Base-by-base conservation (phyloP, 257 asterid species). In the Petunia axillaris region DNA sequence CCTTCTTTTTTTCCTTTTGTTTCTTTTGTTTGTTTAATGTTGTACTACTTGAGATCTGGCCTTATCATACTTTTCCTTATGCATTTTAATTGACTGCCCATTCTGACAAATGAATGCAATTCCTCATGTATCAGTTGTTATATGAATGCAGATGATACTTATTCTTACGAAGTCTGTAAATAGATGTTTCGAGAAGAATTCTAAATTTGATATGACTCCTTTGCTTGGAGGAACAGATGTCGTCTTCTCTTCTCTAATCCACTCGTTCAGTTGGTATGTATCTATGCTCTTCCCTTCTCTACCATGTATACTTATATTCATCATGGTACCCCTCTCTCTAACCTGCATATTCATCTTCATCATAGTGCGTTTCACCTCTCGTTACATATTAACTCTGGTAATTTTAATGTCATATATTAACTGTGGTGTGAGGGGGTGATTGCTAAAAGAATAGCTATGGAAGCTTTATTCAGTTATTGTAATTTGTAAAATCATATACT, bases 201-300 rank as follows among this genome's bases (percentile, higher is more conserved):
- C 99, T 38, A 96, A 96, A 81, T 96, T 91, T 85, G 99, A 96
- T 83, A 92, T 96, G 99, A 94, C 98, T 70, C 91, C 98, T 44
- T 86, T 94, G 90, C 98, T 94, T 81, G 99, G 98, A 82, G 99
- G 99, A 88, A 96, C 99, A 36, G 99, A 92, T 78, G 89, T 84
- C 6, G 93, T 96, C 79, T 94, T 96, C 87, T 96, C 99, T 66
- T 94, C 99, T 78, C 95, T 96, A 78, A 90, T 96, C 86, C 98
- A 96, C 89, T 94, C 98, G 75, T 94, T 96, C 86, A 91, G 93
- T 87, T 94, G 99, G 99, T 96, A 89, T 78, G 91, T 68, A 48
- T 73, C 80, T 83, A 39, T 76, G 39, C 73, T 67, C 83, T 75
- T 77, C 64, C 64, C 80, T 58, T 76, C 75, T 73, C 78, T 43